Conservation (phyloP, 2,329 filamentous ascomycete species). For the Alternaria panax region DNA sequence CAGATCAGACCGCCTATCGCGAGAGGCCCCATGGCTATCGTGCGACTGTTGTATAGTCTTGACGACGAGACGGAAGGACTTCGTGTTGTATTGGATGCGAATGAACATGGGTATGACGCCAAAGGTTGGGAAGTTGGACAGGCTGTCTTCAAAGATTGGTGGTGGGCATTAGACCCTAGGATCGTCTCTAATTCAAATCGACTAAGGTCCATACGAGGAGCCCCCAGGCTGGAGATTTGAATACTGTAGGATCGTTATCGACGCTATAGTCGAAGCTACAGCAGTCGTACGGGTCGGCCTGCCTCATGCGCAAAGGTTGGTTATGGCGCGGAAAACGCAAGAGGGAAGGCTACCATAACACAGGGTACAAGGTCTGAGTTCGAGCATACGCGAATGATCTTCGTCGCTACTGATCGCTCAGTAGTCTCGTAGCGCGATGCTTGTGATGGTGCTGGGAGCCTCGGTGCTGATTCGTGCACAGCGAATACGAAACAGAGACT, state of each 20-base stretch:
- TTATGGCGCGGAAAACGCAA: no score
- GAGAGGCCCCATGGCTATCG: background rate
- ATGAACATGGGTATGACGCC: background rate
- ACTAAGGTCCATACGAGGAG: background rate
- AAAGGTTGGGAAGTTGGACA: background rate
- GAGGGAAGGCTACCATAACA: no score
- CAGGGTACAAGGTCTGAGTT: no score
- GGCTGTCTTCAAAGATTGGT: background rate
- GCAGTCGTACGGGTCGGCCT: background rate
- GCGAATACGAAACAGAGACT: no score
- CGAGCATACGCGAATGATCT: no score
- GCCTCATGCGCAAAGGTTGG: background rate
- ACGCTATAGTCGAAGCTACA: background rate
- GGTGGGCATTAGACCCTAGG: background rate
- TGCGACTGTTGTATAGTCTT: background rate
- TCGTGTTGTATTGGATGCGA: background rate
- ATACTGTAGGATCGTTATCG: background rate
- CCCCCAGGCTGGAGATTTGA: background rate
- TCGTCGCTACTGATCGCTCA: no score
- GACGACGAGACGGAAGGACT: background rate
- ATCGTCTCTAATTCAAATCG: background rate
- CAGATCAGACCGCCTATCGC: background rate
- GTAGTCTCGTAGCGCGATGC: no score
- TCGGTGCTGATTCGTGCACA: no score
- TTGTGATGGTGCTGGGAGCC: no score